Conservation (phyloP, 2,329 filamentous ascomycete genomes). For the Podosphaera aphanis region DNA sequence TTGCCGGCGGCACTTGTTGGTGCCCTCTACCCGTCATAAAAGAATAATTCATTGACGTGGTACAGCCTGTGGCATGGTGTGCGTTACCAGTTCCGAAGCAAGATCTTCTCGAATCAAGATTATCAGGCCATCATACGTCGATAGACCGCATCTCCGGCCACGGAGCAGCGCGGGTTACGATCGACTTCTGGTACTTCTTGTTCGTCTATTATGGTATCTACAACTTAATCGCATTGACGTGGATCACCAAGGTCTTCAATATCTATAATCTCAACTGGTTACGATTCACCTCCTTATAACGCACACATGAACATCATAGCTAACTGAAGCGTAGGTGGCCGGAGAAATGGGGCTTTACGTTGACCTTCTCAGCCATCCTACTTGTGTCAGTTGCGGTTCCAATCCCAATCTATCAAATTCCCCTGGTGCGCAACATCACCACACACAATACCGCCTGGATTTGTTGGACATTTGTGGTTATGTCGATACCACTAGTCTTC, state of each 20-base stretch:
- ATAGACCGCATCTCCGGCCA: constrained; percentile 31
- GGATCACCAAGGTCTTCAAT: constrained; percentile 52
- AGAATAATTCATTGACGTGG: constrained; percentile 4
- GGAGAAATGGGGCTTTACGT: constrained; percentile 35
- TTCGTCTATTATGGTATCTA: constrained; percentile 48
- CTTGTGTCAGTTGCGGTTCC: constrained; percentile 34
- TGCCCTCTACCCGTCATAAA: neutral
- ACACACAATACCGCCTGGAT: constrained; percentile 45
- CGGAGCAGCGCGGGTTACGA: constrained; percentile 36
- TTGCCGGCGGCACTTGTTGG: constrained; percentile 36
- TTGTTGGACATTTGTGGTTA: constrained; percentile 44
- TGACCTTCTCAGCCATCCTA: constrained; percentile 38
- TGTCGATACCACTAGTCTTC: constrained; percentile 44
- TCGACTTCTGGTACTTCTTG: constrained; percentile 52
- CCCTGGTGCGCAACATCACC: constrained; percentile 28
- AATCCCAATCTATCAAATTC: constrained; percentile 33
- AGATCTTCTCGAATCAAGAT: constrained; percentile 21
- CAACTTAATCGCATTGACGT: constrained; percentile 41
- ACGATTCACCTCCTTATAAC: neutral
- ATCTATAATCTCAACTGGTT: constrained; percentile 46
- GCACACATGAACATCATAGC: constrained; percentile 1
- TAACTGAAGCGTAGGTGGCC: constrained; percentile 27
- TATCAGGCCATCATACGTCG: constrained; percentile 3
- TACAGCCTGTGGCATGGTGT: constrained; percentile 38
- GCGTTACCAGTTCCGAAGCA: constrained; percentile 42